phyloP scores from a whole-genome alignment of 2,329 filamentous ascomycete species.

The Colletotrichum australisinense region DNA sequence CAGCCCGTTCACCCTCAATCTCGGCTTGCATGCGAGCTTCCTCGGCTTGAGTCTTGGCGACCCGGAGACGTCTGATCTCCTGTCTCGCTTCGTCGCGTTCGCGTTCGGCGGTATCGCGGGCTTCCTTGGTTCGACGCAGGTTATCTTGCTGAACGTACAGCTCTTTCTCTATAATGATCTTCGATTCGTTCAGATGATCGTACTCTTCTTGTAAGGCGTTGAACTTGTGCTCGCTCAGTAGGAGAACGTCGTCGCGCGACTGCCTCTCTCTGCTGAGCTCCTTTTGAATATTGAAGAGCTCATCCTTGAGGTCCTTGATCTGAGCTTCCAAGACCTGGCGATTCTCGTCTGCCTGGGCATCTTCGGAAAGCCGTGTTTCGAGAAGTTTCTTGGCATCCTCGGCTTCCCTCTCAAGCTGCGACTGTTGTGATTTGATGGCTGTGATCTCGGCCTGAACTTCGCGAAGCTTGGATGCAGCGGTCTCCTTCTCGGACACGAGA shows the following conservation, averaged over 20 bases:
- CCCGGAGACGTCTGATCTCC: constrained; percentile 84
- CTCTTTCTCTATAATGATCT: constrained; percentile 98
- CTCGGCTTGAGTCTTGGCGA: constrained; percentile 86
- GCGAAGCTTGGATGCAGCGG: constrained; percentile 78
- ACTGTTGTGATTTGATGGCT: constrained; percentile 85
- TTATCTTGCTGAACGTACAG: constrained; percentile 96
- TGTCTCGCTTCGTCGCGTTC: constrained; percentile 90
- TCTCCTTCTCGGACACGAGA: constrained; percentile 81
- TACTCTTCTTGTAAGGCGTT: constrained; percentile 86
- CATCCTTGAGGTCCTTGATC: constrained; percentile 85
- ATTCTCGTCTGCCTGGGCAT: constrained; percentile 85
- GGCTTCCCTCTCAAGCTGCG: constrained; percentile 87
- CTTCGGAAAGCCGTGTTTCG: constrained; percentile 89
- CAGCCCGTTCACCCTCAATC: constrained; percentile 80
- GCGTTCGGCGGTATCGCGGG: constrained; percentile 81
- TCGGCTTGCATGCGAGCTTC: constrained; percentile 88
- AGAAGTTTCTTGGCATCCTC: constrained; percentile 88
- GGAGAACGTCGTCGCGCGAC: constrained; percentile 91
- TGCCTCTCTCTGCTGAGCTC: constrained; percentile 93
- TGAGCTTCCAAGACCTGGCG: constrained; percentile 87
- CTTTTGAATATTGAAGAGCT: constrained; percentile 86
- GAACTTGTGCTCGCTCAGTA: constrained; percentile 90
- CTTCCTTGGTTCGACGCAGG: constrained; percentile 85
- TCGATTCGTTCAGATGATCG: constrained; percentile 88
- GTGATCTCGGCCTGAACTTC: constrained; percentile 90